Evolutionary conservation across 192 early-diverging fungal genomes (phyloP), one percentile per base, ranked within the genome.

Genomic region (Podila epicladia): DNA sequence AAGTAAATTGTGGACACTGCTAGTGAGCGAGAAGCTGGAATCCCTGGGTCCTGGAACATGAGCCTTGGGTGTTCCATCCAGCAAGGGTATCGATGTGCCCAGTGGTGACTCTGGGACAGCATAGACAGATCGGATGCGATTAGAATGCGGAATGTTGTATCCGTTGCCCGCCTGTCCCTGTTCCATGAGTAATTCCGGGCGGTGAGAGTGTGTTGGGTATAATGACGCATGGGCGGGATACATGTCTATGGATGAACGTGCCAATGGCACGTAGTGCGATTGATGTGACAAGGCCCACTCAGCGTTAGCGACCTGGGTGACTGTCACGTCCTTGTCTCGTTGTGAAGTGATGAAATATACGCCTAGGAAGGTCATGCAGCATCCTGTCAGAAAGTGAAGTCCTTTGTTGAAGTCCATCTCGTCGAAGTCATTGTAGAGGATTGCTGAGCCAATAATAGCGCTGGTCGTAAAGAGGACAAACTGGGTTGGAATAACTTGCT

Each of bases 401-500:
- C 63, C 77, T 51, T 87, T 83, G 58, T 82, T 73, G 45, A 85
- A 73, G 50, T 75, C 65, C 73, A 87, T 86, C 50, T 87, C 84
- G 33, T 87, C 86, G 84, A 92, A 92, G 70, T 92, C 91, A 65
- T 87, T 87, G 68, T 92, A 90, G n/a, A 90, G 73, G 13, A 91
- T 82, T 9, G 91, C 89, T 57, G 88, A 89, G 31, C 93, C 93
- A 51, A 91, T 83, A 35, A 94, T 94, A 17, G 89, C 89, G 13
- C 87, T 91, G 15, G 91, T 82, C 0, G 93, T 94, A 65, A 94
- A 94, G 5, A 92, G 75, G 15, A 94, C 93, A 82, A 92, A 94
- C 71, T 94, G 92, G 11, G 92, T 94, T 3, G 93, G 93, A 62
- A 94, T 93, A 2, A 94, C 93, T 75, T 90, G 77, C 83, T 83